Evolutionary conservation across 2,329 filamentous ascomycete genomes (phyloP).

Genomic region (Zopfia rhizophila): DNA sequence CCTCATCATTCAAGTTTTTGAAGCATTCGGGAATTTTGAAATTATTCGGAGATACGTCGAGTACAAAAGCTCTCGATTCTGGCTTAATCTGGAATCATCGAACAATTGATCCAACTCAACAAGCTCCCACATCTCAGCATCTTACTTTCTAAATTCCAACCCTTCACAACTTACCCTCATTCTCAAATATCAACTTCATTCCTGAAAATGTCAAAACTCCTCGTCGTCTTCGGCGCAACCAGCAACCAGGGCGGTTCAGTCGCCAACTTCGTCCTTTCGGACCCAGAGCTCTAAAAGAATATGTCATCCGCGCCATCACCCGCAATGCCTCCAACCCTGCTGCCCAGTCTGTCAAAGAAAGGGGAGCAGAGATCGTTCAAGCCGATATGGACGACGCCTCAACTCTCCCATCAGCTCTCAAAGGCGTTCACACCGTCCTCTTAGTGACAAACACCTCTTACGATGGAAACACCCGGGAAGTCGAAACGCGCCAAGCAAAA

Average conservation of each 20-base stretch:
- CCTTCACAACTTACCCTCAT: too few species aligned
- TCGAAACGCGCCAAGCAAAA: constrained; percentile 39
- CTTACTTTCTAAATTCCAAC: too few species aligned
- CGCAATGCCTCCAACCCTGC: constrained; percentile 58
- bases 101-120: too few species aligned
- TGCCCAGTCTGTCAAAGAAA: constrained; percentile 56
- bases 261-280: constrained; percentile 55
- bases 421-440: constrained; percentile 38
- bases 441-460: constrained; percentile 42
- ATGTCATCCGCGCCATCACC: constrained; percentile 65
- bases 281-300: constrained; percentile 53
- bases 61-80: too few species aligned
- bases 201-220: too few species aligned
- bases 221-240: constrained; percentile 45
- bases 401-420: constrained; percentile 34
- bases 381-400: constrained; percentile 59
- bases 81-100: too few species aligned
- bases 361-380: constrained; percentile 64
- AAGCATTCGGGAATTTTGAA: too few species aligned
- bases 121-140: too few species aligned
- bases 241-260: constrained; percentile 68
- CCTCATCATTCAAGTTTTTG: too few species aligned
- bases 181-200: too few species aligned
- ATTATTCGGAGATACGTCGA: too few species aligned
- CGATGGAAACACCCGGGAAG: constrained; percentile 29